Evolutionary conservation across 75 land plant genomes (phyloP), one percentile per base, ranked within the genome.

Genomic region (Selaginella tamariscina): DNA sequence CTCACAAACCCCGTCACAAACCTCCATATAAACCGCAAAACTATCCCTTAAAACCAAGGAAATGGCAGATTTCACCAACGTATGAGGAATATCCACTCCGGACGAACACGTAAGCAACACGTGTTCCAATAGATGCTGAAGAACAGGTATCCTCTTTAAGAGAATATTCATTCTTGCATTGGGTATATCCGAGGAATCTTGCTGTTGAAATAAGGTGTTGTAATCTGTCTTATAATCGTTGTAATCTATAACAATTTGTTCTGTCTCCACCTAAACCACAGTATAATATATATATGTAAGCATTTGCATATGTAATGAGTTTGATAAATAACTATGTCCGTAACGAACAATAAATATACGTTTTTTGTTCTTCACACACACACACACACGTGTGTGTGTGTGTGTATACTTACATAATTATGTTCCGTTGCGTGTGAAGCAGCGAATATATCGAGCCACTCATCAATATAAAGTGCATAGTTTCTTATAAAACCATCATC

Each of bases 401-500:
- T n/a, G n/a, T n/a, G n/a, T n/a, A n/a, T n/a, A 15, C 49, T 15
- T 5, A 39, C 11, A 15, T 5, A 39, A 39, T 15, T 39, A 39
- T 39, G 11, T 15, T 39, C 11, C 49, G 49, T 5, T 39, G 49
- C 49, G 15, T 5, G 11, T 57, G 9, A 76, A 39, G 67, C 24
- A 29, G 84, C 70, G 32, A 76, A 70, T 59, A 68, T 85, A 44
- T 89, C 96, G n/a, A 89, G 81, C 31, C 84, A 70, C 71, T 93
- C 85, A 55, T 90, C 96, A 9, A 93, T 78, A 71, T 80, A 93
- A 2, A 89, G 62, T 0, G 85, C 88, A 32, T 81, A 93, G 0
- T 95, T 86, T 22, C 96, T 73, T 11, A 93, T 96, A 64, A 93
- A 93, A 0, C 91, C 84, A 33, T 89, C 89, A 70, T 86, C 82